Percentiles rank a stretch among this genome's conserved stretches.
These are phyloP conservation scores for Saturnispora gosingensis DNA, from an alignment of 805 yeast genomes.

Conservation along the genomic window DNA sequence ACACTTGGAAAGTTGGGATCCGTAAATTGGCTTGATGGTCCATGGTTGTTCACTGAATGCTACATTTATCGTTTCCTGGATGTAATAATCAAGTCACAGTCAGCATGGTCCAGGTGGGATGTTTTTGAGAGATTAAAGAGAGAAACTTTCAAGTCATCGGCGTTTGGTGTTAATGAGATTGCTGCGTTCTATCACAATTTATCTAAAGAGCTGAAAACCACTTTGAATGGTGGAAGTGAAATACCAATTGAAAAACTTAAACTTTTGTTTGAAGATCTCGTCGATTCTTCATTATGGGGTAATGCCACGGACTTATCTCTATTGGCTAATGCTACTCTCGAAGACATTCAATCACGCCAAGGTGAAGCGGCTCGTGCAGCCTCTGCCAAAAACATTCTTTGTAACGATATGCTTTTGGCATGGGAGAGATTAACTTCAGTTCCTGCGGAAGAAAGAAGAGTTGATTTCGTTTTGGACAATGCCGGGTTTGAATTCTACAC, in stretches of 20 bases:
- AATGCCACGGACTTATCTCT: constrained; percentile 93
- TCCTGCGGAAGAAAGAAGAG: constrained; percentile 33
- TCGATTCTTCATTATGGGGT: constrained; percentile 93
- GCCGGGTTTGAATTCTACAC: constrained; percentile 93
- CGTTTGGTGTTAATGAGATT: constrained; percentile 70
- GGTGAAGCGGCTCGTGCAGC: constrained; percentile 80
- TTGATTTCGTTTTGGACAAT: constrained; percentile 84
- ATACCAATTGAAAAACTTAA: constrained; percentile 31
- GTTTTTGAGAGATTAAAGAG: constrained; percentile 64
- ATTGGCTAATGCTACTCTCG: constrained; percentile 78
- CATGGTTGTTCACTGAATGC: constrained; percentile 88
- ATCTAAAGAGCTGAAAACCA: constrained; percentile 11
- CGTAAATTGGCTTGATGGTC: constrained; percentile 71
- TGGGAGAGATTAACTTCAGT: constrained; percentile 41
- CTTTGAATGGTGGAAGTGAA: constrained; percentile 20
- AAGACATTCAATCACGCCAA: constrained; percentile 84
- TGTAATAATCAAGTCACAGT: constrained; percentile 30
- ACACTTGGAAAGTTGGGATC: constrained; percentile 32
- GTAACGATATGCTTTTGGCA: constrained; percentile 62
- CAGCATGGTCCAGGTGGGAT: constrained; percentile 53
- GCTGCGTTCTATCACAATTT: constrained; percentile 52
- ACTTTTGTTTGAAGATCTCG: constrained; percentile 67
- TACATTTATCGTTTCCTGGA: constrained; percentile 66
- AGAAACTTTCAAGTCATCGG: constrained; percentile 65
- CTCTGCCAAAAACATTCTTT: constrained; percentile 68